Percentiles rank a stretch among this genome's conserved stretches.
Evolutionary conservation across 768 basidiomycete genomes (phyloP).

Genomic region (Termitomyces sp.): DNA sequence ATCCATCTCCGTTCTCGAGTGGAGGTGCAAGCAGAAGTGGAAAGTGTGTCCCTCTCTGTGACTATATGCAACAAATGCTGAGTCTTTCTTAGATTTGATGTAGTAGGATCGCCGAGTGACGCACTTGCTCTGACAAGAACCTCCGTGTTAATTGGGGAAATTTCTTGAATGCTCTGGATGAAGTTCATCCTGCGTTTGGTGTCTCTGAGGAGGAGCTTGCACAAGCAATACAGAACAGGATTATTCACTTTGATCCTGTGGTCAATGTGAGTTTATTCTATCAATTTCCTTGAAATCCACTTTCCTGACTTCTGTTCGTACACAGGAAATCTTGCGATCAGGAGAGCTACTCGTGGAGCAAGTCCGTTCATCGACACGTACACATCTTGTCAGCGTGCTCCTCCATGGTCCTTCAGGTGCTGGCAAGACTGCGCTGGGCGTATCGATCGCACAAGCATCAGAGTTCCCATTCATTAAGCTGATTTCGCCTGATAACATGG

Average conservation of each 20-base stretch:
- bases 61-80: conserved; percentile 5
- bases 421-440: conserved; percentile 94
- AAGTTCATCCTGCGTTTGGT: conserved; percentile 96
- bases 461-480: conserved; percentile 97
- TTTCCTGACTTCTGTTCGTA: neutral
- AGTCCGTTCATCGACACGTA: conserved; percentile 84
- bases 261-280: conserved; percentile 68
- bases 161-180: conserved; percentile 87
- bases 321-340: conserved; percentile 81
- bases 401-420: conserved; percentile 87
- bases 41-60: conserved; percentile 16
- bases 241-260: conserved; percentile 76
- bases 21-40: conserved; percentile 24
- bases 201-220: conserved; percentile 95
- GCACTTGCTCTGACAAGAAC: conserved; percentile 74
- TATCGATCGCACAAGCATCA: conserved; percentile 91
- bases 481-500: conserved; percentile 94
- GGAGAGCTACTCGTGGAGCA: conserved; percentile 91
- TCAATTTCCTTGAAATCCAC: neutral
- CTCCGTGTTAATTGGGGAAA: conserved; percentile 82
- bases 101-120: conserved; percentile 60
- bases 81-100: conserved; percentile 38
- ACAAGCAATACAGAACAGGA: conserved; percentile 93
- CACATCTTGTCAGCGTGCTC: conserved; percentile 87
- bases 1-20: conserved; percentile 25